Base-by-base conservation (phyloP, 768 basidiomycete species). In the Pilatotrama ljubarskyi region DNA sequence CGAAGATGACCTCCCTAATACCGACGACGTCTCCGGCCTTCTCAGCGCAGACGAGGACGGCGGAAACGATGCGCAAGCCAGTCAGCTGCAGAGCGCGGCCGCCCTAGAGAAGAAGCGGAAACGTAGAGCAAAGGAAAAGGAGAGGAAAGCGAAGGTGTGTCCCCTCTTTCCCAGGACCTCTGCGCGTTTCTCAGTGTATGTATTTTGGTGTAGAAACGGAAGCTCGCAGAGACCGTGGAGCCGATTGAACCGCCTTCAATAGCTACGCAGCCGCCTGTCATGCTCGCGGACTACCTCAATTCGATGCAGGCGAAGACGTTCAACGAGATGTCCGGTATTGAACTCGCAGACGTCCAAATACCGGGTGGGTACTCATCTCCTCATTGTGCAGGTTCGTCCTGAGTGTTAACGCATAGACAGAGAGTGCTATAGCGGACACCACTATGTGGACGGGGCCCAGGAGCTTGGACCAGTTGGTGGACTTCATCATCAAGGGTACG, bases 261-360 rank as follows among this genome's bases (percentile, higher is more conserved):
- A 40, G 83, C 88, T 43, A 76, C 79, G 20, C 84, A 86, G 70
- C 71, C 86, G 9, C 82, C 89, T 6, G 69, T 74, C 40, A 73
- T 77, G 55, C 74, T 92, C n/a, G 80, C 82, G 11, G 80, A 84
- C 32, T 89, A 90, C 69, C 68, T 95, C 18, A 75, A 82, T 9
- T 70, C 80, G 24, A 79, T 87, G 75, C 92, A 93, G 69, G 79
- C 79, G 48, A 90, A 86, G 66, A 80, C 84, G 3, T 89, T 87
- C 67, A 77, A 85, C 2, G 81, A 87, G 48, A 74, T 90, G 66
- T 90, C 88, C 8, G 75, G 76, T 13, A 78, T 98, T 59, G 95
- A 98, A 75, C 79, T 95, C 37, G 82, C 84, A 13, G 94, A 96
- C 66, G 76, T 88, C 44, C 78, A 77, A 51, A 87, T 97, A 72